Evolutionary conservation across 2,329 filamentous ascomycete species (phyloP).

Genomic region (Myriangium duriaei): DNA sequence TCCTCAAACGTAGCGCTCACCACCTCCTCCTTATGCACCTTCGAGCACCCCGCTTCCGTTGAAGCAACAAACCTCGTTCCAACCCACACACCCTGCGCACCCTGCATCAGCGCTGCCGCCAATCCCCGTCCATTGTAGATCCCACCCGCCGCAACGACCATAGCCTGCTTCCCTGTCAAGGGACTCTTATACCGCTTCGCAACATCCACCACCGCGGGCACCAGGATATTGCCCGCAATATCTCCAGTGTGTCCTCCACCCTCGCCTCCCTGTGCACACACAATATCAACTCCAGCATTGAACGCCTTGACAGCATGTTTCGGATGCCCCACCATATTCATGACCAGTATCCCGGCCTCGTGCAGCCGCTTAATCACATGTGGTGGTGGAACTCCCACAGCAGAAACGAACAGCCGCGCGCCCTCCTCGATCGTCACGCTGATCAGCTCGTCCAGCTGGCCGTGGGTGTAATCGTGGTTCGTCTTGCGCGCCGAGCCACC

Average conservation of each 20-base stretch:
- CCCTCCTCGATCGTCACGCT: constrained; percentile 74
- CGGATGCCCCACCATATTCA: constrained; percentile 96
- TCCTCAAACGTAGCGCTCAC: constrained; percentile 67
- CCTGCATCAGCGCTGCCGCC: constrained; percentile 74
- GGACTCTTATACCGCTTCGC: constrained; percentile 59
- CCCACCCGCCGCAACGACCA: constrained; percentile 83
- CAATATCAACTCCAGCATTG: constrained; percentile 73
- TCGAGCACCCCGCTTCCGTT: constrained; percentile 66
- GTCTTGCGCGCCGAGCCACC: constrained; percentile 75
- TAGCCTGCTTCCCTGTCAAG: constrained; percentile 55
- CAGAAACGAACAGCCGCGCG: constrained; percentile 74
- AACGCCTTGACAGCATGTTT: constrained; percentile 85
- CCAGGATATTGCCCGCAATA: constrained; percentile 71
- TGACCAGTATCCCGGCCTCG: constrained; percentile 65
- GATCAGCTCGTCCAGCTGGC: constrained; percentile 76
- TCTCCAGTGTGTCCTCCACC: constrained; percentile 89
- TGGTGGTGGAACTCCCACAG: constrained; percentile 73
- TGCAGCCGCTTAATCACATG: constrained; percentile 66
- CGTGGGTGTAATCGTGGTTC: constrained; percentile 91
- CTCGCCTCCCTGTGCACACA: constrained; percentile 87
- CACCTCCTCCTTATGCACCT: constrained; percentile 73
- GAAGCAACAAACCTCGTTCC: constrained; percentile 84
- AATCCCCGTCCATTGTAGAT: constrained; percentile 72
- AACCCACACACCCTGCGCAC: constrained; percentile 83
- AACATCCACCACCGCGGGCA: constrained; percentile 78